phyloP scores from a whole-genome alignment of 345 rosid species.

The Litchi chinensis region DNA sequence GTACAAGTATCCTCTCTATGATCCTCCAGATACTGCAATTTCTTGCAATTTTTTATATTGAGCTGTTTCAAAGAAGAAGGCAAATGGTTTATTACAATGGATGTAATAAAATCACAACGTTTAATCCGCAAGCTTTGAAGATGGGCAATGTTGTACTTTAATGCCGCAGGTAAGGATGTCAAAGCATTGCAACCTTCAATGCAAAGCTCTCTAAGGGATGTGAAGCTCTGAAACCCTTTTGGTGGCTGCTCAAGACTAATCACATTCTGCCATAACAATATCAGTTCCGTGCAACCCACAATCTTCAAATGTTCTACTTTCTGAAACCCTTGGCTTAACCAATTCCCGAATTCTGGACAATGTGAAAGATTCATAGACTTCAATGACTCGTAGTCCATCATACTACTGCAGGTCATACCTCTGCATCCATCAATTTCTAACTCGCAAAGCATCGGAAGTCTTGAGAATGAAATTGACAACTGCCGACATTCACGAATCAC shows the following conservation, averaged over 20 bases:
- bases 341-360: background rate
- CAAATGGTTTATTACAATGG: background rate
- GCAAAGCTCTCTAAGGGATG: background rate
- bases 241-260: no score
- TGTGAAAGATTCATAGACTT: background rate
- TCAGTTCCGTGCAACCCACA: no score
- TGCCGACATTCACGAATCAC: background rate
- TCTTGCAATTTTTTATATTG: background rate
- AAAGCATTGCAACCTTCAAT: background rate
- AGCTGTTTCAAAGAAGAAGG: background rate
- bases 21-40: background rate
- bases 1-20: background rate
- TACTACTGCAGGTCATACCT: background rate
- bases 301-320: background rate
- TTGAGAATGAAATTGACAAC: constrained; percentile 1
- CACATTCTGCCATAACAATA: no score
- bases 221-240: no score
- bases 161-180: background rate
- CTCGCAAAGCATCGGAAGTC: constrained; percentile 4
- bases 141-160: background rate
- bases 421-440: constrained; percentile 6
- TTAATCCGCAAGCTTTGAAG: background rate
- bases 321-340: background rate
- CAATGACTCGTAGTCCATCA: background rate
- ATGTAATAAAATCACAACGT: background rate